phyloP scores from a whole-genome alignment of 495 filamentous ascomycete species.

The Apiosordaria backusii region DNA sequence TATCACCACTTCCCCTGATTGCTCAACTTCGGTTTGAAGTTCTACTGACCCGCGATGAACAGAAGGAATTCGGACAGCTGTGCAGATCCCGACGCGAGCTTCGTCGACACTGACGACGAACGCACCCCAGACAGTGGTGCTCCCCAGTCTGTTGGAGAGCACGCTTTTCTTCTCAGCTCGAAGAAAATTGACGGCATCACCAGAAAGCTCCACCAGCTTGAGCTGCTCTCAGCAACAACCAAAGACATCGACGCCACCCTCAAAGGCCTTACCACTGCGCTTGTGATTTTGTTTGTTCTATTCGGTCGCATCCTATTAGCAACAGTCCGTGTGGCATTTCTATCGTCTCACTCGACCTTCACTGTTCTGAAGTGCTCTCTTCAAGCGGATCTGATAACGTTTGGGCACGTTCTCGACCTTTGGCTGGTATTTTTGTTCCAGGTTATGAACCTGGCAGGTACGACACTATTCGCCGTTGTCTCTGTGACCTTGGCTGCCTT shows the following conservation, averaged over 20 bases:
- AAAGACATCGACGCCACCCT: background rate
- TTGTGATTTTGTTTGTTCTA: background rate
- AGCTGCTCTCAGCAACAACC: background rate
- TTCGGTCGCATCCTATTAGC: background rate
- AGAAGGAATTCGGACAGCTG: background rate
- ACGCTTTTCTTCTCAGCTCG: too few species aligned
- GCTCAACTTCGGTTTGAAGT: background rate
- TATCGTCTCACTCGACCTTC: background rate
- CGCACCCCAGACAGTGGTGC: background rate
- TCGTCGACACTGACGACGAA: background rate
- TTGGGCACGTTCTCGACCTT: slow-evolving; percentile 2
- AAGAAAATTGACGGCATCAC: background rate
- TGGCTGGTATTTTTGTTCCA: slow-evolving; percentile 8
- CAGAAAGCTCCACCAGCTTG: background rate
- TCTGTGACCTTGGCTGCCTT: background rate
- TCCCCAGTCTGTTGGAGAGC: background rate
- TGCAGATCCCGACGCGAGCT: slow-evolving; percentile 2
- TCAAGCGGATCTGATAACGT: background rate
- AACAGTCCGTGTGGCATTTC: background rate
- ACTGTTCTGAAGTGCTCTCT: background rate
- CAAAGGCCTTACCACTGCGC: background rate
- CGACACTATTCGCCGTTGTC: background rate
- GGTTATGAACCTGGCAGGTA: background rate
- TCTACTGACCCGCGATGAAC: slow-evolving; percentile 9
- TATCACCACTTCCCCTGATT: too few species aligned